Evolutionary conservation across 192 early-diverging fungal species (phyloP).

Genomic region (Martensiomyces pterosporus): DNA sequence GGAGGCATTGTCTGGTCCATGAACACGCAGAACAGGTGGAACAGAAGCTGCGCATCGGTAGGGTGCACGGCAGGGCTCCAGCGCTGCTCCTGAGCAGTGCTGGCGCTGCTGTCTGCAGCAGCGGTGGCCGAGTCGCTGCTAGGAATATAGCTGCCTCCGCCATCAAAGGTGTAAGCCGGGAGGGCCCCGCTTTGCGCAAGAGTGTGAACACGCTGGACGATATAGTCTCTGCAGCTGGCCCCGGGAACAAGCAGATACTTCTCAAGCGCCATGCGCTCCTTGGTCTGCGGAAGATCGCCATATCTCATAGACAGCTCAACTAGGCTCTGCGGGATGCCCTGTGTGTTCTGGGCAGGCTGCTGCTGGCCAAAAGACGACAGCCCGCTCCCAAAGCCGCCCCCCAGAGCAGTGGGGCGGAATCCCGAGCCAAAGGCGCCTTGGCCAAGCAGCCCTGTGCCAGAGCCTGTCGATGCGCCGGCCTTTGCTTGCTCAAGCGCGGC

Average conservation of each 20-base stretch:
- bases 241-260: constrained; percentile 46
- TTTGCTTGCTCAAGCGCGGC: constrained; percentile 35
- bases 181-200: constrained; percentile 42
- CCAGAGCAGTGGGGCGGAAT: constrained; percentile 8
- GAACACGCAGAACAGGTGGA: constrained; percentile 59
- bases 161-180: constrained; percentile 39
- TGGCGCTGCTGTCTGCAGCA: neutral
- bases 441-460: no score
- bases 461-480: neutral
- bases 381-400: constrained; percentile 14
- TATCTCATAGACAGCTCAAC: constrained; percentile 35
- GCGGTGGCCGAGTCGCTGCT: neutral
- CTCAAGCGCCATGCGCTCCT: constrained; percentile 51
- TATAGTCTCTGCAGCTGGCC: constrained; percentile 31
- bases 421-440: constrained; percentile 8
- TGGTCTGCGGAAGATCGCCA: constrained; percentile 35
- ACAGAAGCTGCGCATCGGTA: constrained; percentile 56
- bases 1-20: constrained; percentile 58
- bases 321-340: constrained; percentile 30
- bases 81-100: constrained; percentile 4
- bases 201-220: constrained; percentile 38
- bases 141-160: constrained; percentile 22
- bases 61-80: constrained; percentile 41
- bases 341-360: constrained; percentile 1
- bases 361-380: constrained; percentile 1